phyloP scores from a whole-genome alignment of 2,329 filamentous ascomycete species.

The Pseudocercospora fuligena region DNA sequence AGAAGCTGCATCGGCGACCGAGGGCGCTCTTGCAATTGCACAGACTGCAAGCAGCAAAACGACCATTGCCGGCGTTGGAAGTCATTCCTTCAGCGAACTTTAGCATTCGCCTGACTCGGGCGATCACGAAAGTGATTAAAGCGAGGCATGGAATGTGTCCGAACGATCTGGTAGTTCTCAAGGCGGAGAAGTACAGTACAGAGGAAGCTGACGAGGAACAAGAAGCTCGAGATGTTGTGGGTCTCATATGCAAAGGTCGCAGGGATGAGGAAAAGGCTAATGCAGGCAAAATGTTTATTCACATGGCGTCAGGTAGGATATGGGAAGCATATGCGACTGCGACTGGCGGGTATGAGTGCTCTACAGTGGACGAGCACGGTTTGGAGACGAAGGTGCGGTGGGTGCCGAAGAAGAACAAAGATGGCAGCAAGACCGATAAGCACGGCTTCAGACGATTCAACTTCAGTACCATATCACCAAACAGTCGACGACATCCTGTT shows the following conservation, averaged over 20 bases:
- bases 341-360: conserved; percentile 61
- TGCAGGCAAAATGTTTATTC: conserved; percentile 69
- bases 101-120: conserved; percentile 63
- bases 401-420: conserved; percentile 60
- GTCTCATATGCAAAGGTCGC: conserved; percentile 64
- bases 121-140: conserved; percentile 67
- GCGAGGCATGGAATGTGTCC: conserved; percentile 67
- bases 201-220: conserved; percentile 58
- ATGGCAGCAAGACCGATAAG: conserved; percentile 38
- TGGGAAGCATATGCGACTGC: conserved; percentile 51
- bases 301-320: conserved; percentile 57
- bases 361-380: conserved; percentile 62
- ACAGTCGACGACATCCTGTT: conserved; percentile 72
- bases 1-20: conserved; percentile 70
- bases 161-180: conserved; percentile 73
- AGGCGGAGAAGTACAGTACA: conserved; percentile 68
- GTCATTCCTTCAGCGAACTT: conserved; percentile 66
- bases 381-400: conserved; percentile 68
- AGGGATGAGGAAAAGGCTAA: conserved; percentile 51
- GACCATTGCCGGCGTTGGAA: conserved; percentile 72
- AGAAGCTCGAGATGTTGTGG: conserved; percentile 63
- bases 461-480: conserved; percentile 76
- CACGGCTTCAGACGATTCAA: conserved; percentile 63
- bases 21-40: conserved; percentile 75
- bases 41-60: conserved; percentile 62